Base-by-base conservation (phyloP, 495 filamentous ascomycete genomes). In the Hypoxylon lienhwacheense region DNA sequence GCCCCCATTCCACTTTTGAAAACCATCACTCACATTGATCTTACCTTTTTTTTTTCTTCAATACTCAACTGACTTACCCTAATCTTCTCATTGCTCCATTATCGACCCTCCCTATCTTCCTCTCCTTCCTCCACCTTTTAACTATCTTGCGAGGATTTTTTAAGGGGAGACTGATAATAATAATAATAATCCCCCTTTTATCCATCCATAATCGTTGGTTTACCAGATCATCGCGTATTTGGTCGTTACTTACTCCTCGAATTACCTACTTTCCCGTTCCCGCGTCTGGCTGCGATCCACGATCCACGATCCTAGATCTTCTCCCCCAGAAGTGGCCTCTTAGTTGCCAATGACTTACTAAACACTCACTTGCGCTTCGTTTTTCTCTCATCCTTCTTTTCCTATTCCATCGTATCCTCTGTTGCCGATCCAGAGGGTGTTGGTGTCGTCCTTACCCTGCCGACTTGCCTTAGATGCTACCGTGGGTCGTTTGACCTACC, bases 401-500 rank as follows among this genome's bases (percentile, higher is more conserved):
- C 39, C 32, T 35, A 14, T 4, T n/a, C 22, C 28, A 19, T 34
- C 41, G 22, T 42, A 43, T 29, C 41, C 41, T 54, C 41, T 7
- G 32, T 28, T 15, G 16, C 16, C 47, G 7, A 43, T 55, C 12
- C 12, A 25, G 17, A 51, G 21, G 17, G 41, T 43, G 33, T 43
- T 44, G 16, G 34, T 36, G n/a, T 36, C 19, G 11, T 17, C 12
- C 20, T 33, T 14, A 43, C n/a, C 24, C 22, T 36, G 40, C 46
- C 31, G 15, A 31, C 10, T 43, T 32, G 34, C 21, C 28, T 24
- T 61, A 52, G 31, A 61, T 55, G 42, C 41, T 47, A 61, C 47
- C 26, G 32, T 35, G 47, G 47, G 52, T 55, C 52, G 52, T 55
- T 55, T 55, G 52, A 55, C 58, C 52, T 55, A 52, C 58, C 58